phyloP scores from a whole-genome alignment of 2,329 filamentous ascomycete species.

The Leptodontidium sp. region DNA sequence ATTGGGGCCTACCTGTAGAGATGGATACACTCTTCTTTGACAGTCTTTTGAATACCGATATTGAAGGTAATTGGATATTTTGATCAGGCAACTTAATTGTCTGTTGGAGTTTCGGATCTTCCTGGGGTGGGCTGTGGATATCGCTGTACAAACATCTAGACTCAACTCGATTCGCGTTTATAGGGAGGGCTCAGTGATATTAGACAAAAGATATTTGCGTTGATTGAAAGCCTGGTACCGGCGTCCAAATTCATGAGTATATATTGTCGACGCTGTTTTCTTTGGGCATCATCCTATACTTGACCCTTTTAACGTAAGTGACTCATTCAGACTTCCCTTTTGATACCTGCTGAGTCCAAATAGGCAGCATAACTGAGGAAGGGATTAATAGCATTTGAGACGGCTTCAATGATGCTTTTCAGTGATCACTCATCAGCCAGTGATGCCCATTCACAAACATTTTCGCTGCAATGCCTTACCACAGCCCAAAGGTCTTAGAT shows the following conservation, averaged over 20 bases:
- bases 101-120: neutral
- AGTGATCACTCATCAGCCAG: neutral
- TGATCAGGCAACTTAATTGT: constrained; percentile 10
- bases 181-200: neutral
- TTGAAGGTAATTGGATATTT: constrained; percentile 45
- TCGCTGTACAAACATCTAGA: constrained; percentile 9
- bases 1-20: constrained; percentile 37
- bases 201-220: neutral
- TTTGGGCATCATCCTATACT: too few species aligned
- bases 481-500: too few species aligned
- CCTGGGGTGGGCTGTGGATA: neutral
- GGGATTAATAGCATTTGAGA: neutral
- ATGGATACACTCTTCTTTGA: constrained; percentile 45
- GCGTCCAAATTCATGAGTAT: too few species aligned
- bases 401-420: neutral
- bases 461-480: too few species aligned
- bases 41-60: constrained; percentile 44
- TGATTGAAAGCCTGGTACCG: neutral
- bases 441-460: neutral
- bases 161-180: neutral
- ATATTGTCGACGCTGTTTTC: too few species aligned
- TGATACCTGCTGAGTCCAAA: neutral
- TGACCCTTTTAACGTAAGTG: too few species aligned
- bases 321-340: too few species aligned
- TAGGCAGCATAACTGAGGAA: neutral